Conservation (phyloP, 306 rosid genomes). For the Herpetospermum pedunculosum region DNA sequence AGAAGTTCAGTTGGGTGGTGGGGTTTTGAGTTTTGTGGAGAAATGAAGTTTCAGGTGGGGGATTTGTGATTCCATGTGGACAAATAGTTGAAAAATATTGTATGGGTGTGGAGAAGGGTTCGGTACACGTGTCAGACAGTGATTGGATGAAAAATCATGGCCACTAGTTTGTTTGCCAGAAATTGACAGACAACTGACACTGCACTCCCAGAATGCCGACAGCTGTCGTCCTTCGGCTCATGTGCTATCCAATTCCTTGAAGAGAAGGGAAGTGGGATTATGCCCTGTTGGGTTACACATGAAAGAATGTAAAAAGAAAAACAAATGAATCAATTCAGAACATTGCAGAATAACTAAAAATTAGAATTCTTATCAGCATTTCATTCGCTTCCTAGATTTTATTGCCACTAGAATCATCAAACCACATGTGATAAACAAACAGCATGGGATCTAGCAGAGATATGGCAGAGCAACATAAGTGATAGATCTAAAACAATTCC, state of each 20-base stretch:
- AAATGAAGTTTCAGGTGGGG: not conserved
- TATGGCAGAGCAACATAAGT: not conserved
- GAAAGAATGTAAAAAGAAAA: not conserved
- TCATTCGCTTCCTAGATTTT: not conserved
- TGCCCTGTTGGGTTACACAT: not conserved
- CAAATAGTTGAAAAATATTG: not conserved
- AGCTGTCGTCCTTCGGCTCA: conserved; percentile 6
- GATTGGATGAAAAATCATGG: not conserved
- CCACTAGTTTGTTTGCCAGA: conserved; percentile 7
- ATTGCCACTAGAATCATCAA: not conserved
- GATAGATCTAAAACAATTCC: not conserved
- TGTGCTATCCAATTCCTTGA: not conserved
- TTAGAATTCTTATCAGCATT: not conserved
- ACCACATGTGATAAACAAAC: not conserved
- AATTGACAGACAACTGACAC: not conserved
- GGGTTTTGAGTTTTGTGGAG: not conserved
- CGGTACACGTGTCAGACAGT: not conserved
- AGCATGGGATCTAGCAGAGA: not conserved
- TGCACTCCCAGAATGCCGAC: not conserved
- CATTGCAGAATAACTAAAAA: not conserved
- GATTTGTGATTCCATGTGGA: not conserved
- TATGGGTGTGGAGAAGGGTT: not conserved
- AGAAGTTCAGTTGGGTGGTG: not conserved
- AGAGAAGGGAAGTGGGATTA: not conserved
- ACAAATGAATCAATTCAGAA: not conserved